Base-by-base conservation (phyloP, 768 basidiomycete species). In the Agaricus subrufescens region DNA sequence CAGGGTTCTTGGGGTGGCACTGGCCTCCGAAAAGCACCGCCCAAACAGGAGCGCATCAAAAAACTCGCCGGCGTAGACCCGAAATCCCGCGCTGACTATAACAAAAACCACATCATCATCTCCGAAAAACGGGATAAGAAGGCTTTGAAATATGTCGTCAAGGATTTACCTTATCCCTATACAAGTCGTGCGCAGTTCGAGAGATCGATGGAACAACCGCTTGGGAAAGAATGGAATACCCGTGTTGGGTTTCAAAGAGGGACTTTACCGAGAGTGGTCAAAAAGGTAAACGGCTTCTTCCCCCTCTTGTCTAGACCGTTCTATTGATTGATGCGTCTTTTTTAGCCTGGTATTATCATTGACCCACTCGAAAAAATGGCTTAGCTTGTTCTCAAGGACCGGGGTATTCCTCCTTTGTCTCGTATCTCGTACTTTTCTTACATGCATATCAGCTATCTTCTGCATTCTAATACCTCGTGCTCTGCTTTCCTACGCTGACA, bases 91-190 rank as follows among this genome's bases (percentile, higher is more conserved):
- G 86, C 88, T 12, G 97, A 99, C 69, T 87, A 86, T 64, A 77
- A 78, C 58, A 92, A 92, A 65, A 79, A 85, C 10, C 87, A 97
- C 67, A 83, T 98, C 65, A 97, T 99, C 74, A 91, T 99, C 64
- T 94, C 92, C 1, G 96, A 99, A 71, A 92, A 89, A 71, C 85
- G 86, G 57, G 96, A 98, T 74, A 93, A 92, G 74, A 97, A 97
- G 68, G 94, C 91, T 0, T 74, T 84, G 14, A 91, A 93, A 71
- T 98, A 95, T 68, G 78, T 86, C 58, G 85, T 94, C 53, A 90
- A 89, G 69, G 95, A 98, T 67, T 71, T 99, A 45, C 97, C 97
- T 2, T 89, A 89, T 71, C 97, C 96, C 3, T 98, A 94, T 67
- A 98, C 96, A 8, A 91, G 88, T 69, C 86, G 86, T 56, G 91